phyloP scores from a whole-genome alignment of 2,329 filamentous ascomycete species.

The Diaporthe caulivora region DNA sequence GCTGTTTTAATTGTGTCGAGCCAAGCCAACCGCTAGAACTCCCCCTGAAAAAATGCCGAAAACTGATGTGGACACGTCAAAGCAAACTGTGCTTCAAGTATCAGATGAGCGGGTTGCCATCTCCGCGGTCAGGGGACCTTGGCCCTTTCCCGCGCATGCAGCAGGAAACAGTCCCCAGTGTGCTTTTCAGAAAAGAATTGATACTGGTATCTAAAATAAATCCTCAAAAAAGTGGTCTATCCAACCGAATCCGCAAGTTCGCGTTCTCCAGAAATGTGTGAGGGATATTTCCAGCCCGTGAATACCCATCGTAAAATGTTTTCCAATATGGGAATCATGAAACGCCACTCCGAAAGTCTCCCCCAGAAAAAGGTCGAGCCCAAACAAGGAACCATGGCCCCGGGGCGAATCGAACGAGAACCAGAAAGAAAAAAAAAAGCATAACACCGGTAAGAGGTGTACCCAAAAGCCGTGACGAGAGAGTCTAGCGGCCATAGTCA shows the following conservation, averaged over 20 bases:
- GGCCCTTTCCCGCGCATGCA: not conserved
- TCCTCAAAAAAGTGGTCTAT: conserved; percentile 23
- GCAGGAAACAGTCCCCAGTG: not conserved
- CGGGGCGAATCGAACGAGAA: conserved; percentile 10
- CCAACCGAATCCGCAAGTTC: conserved; percentile 21
- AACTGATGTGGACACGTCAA: not conserved
- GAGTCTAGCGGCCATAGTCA: conserved; percentile 59
- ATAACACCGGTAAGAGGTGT: not conserved
- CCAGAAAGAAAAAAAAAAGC: not conserved
- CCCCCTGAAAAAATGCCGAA: not conserved
- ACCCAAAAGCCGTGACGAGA: not conserved
- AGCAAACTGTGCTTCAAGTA: not conserved
- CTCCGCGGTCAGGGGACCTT: not conserved
- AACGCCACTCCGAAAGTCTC: conserved; percentile 20
- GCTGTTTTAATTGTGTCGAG: not conserved
- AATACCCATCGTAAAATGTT: conserved; percentile 11
- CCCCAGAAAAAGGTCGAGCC: not conserved
- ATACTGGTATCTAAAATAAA: conserved; percentile 31
- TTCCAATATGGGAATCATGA: conserved; percentile 30
- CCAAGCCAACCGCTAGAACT: not conserved
- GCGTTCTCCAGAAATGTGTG: conserved; percentile 24
- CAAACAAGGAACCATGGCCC: not conserved
- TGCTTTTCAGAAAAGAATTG: conserved; percentile 14
- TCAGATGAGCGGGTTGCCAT: not conserved
- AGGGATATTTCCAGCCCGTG: conserved; percentile 29